Conservation (phyloP, 1,284 basidiomycete species). For the Erythrobasidium hasegawianum region DNA sequence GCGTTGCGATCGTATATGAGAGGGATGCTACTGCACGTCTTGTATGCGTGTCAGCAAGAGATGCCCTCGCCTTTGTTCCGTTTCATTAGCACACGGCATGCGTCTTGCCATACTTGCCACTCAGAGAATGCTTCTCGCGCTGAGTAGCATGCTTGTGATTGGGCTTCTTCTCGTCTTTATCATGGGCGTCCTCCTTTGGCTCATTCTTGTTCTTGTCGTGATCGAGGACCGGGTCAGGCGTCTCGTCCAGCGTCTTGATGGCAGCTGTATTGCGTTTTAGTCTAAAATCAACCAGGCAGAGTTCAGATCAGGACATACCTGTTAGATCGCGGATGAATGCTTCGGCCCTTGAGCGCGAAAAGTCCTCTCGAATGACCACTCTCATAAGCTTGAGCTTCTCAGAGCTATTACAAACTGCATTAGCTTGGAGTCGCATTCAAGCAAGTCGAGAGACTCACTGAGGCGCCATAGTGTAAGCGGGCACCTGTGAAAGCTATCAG, state of each 20-base stretch:
- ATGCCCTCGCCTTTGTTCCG: no score
- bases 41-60: no score
- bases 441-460: constrained; percentile 6
- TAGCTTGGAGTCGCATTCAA: neutral
- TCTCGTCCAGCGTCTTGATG: constrained; percentile 38
- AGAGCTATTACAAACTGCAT: constrained; percentile 28
- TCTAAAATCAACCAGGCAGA: neutral
- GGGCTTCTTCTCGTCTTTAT: constrained; percentile 26
- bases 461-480: constrained; percentile 44
- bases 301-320: neutral
- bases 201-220: constrained; percentile 15
- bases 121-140: constrained; percentile 45
- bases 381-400: constrained; percentile 46
- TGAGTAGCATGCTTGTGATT: constrained; percentile 34
- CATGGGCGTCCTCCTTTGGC: constrained; percentile 5
- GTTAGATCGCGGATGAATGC: constrained; percentile 44
- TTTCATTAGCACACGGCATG: constrained; percentile 41
- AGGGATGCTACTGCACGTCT: no score
- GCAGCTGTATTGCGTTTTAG: constrained; percentile 8
- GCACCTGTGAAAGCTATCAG: neutral
- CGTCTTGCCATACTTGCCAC: constrained; percentile 46
- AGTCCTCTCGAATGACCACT: constrained; percentile 47
- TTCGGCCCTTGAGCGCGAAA: constrained; percentile 42
- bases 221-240: constrained; percentile 37
- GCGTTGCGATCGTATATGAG: no score